Percentiles rank a stretch among this genome's conserved stretches.
phyloP scores from a whole-genome alignment of 1,284 basidiomycete species.

The Austroboletus rostrupii region DNA sequence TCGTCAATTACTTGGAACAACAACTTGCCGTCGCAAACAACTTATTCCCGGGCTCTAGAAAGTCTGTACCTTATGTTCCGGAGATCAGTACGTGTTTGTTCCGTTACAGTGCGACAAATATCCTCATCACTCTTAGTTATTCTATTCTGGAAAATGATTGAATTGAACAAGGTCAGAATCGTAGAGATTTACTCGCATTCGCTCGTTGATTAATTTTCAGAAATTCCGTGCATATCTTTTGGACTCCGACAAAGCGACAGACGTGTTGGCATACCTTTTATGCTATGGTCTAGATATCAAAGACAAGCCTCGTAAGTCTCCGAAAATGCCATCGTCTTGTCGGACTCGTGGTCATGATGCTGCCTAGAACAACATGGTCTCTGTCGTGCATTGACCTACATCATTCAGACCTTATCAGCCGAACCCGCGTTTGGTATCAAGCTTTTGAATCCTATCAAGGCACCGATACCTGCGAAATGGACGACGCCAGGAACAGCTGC shows the following conservation, averaged over 20 bases:
- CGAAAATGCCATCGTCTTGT: conserved; percentile 4
- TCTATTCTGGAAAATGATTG: conserved; percentile 87
- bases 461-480: conserved; percentile 73
- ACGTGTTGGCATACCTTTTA: conserved; percentile 74
- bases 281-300: conserved; percentile 82
- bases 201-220: conserved; percentile 37
- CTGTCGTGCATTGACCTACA: conserved; percentile 85
- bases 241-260: conserved; percentile 74
- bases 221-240: conserved; percentile 83
- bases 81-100: conserved; percentile 63
- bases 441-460: conserved; percentile 59
- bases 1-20: conserved; percentile 67
- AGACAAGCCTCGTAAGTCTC: conserved; percentile 76
- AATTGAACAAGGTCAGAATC: conserved; percentile 76
- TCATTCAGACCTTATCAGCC: conserved; percentile 87
- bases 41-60: conserved; percentile 77
- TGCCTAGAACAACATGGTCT: conserved; percentile 81
- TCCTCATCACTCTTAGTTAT: conserved; percentile 50
- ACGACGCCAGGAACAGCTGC: conserved; percentile 68
- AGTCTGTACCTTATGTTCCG: conserved; percentile 74
- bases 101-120: conserved; percentile 1
- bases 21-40: conserved; percentile 72
- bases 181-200: not conserved
- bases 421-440: conserved; percentile 73
- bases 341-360: conserved; percentile 13